A percentile compares a stretch with the other conserved stretches of the same genome.
Evolutionary conservation across 768 basidiomycete genomes (phyloP).

Genomic region (Cubamyces lactineus): DNA sequence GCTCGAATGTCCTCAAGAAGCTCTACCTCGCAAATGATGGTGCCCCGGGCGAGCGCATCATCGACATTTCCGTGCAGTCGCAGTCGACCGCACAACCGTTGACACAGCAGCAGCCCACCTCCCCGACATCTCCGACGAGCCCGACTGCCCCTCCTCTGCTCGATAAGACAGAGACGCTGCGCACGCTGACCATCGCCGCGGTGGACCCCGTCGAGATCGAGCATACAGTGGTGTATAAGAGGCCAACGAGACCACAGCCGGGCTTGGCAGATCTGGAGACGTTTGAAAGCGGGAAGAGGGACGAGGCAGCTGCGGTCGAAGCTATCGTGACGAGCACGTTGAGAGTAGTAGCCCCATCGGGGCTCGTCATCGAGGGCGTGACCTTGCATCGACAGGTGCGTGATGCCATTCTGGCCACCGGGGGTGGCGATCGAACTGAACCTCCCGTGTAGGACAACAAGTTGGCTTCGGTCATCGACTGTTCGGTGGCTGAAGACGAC

Average conservation of each 20-base stretch:
- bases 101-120: constrained; percentile 13
- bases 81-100: constrained; percentile 33
- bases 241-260: constrained; percentile 43
- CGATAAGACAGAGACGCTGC: constrained; percentile 61
- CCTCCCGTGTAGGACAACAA: constrained; percentile 42
- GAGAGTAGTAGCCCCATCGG: constrained; percentile 26
- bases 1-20: constrained; percentile 59
- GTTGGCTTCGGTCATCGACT: constrained; percentile 52
- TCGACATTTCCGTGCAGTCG: constrained; percentile 84
- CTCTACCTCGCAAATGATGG: constrained; percentile 66
- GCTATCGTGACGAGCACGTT: constrained; percentile 10
- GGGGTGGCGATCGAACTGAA: background rate
- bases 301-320: constrained; percentile 53
- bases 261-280: constrained; percentile 57
- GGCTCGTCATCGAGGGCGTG: constrained; percentile 54
- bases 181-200: constrained; percentile 68
- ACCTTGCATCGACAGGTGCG: constrained; percentile 53
- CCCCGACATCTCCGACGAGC: constrained; percentile 22
- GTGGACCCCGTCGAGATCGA: constrained; percentile 60
- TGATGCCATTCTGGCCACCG: background rate
- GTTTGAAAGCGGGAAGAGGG: constrained; percentile 58
- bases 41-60: constrained; percentile 65
- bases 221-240: constrained; percentile 58
- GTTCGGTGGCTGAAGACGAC: constrained; percentile 52
- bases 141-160: constrained; percentile 35